Evolutionary conservation across 1,139 yeast genomes (phyloP), one percentile per base, ranked within the genome.

Genomic region (Magnusiomyces tetraspermus): DNA sequence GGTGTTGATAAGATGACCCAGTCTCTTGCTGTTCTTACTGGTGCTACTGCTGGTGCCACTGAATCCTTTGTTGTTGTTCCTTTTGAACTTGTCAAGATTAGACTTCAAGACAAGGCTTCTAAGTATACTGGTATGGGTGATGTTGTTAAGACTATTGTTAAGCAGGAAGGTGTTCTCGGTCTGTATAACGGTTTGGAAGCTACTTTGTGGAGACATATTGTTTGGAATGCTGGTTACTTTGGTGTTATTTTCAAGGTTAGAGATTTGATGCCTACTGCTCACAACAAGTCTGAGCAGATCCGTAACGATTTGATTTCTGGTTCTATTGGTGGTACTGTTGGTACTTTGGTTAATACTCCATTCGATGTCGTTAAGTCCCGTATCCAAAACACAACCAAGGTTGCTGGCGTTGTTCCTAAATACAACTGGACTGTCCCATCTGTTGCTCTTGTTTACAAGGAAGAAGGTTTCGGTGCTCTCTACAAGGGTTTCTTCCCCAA

Each of bases 141-240:
- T 61, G 96, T 89, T 31, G 77, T 90, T 49, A 76, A 76, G 65
- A 78, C 82, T 66, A 86, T 89, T 57, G 71, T 90, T 57, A 77
- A 76, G 61, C 72, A 76, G 52, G 87, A 89, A 67, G 98, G 99
- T 63, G 68, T 80, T 1, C 71, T 87, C 56, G 94, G 96, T 1
- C 73, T 92, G 67, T 92, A 92, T 72, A 89, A 88, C 67, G 99
- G 99, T 57, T 75, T 92, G 61, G 99, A 92, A 73, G 90, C 97
- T 24, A 92, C 98, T 21, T 72, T 94, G 68, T 90, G 97, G 96
- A 85, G 99, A 78, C 98, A 92, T 69, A 79, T 87, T 58, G 75
- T 82, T 59, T 92, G 99, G 99, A 92, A 94, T 70, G 96, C 97
- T 49, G 98, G 98, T 56, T 92, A 94, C 74, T 92, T 92, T 67